Evolutionary conservation across 495 filamentous ascomycete species (phyloP), one percentile per base, ranked within the genome.

Genomic region (Lophiotrema nucula): DNA sequence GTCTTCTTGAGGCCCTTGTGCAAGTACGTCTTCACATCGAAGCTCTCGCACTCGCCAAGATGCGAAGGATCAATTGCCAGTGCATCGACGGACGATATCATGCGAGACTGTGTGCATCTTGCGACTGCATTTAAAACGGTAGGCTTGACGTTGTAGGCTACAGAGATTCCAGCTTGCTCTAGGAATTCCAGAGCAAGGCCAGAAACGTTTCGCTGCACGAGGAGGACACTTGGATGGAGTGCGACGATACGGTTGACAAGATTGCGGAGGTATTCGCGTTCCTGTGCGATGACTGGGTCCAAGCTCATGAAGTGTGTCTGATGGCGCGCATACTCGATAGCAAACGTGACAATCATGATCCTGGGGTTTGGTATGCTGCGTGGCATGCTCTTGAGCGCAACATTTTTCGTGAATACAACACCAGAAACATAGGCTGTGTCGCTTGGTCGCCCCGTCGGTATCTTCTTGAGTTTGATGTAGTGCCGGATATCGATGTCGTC

Each of bases 401-500:
- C 73, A 62, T 99, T 97, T 64, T 99, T 97, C 25, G 89, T 91
- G 72, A 97, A 99, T 10, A 97, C 92, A 12, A 99, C 84, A 0
- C 95, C 95, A 26, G 93, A 95, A 24, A 99, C 86, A 70, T 97
- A 97, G 10, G 84, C 83, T 2, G 93, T 97, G 72, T 99, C 95
- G 16, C 88, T 83, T 37, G 93, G 93, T 47, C 80, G 82, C 24
- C 91, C 93, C 18, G 92, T 92, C 1, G 91, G 87, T 4, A 97
- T 91, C 68, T 95, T 95, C 67, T 99, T 99, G 19, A 99, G 74
- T 71, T 99, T 99, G 41, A 99, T 87, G 66, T 96, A 99, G 66
- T 97, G 92, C n/a, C 93, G 83, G 58, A 99, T 96, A 70, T 99
- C 92, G 74, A 97, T 96, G 65, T 92, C 88, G 66, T 99, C 95